These are phyloP conservation scores for Plantago rigida DNA, from an alignment of 305 asterid genomes.

Conservation along the genomic window DNA sequence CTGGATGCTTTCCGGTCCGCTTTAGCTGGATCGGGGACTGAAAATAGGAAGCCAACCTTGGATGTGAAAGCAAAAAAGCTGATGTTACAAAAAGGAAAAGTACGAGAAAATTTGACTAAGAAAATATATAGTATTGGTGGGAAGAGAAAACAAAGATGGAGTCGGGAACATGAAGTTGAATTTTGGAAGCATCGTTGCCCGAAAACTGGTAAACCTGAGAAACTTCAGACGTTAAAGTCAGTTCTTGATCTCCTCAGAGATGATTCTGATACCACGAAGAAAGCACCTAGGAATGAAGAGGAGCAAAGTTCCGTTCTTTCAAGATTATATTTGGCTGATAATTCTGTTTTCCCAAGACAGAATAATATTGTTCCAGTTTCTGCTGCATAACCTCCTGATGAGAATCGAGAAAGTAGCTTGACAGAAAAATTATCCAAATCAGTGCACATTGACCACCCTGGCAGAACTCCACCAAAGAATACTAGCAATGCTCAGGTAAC, in stretches of 20 bases:
- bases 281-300: constrained; percentile 39
- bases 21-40: constrained; percentile 64
- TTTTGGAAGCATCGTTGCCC: constrained; percentile 94
- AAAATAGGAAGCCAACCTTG: constrained; percentile 48
- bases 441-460: constrained; percentile 27
- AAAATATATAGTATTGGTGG: constrained; percentile 87
- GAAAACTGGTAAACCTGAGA: constrained; percentile 63
- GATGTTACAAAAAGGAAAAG: constrained; percentile 80
- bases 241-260: constrained; percentile 75
- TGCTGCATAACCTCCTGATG: constrained; percentile 32
- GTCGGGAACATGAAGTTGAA: constrained; percentile 92
- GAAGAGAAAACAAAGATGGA: constrained; percentile 78
- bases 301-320: constrained; percentile 62
- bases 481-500: constrained; percentile 23
- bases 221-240: constrained; percentile 66
- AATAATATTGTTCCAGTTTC: constrained; percentile 62
- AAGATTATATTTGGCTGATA: constrained; percentile 84
- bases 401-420: constrained; percentile 31
- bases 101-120: constrained; percentile 85
- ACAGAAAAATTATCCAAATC: constrained; percentile 29
- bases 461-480: constrained; percentile 30
- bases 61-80: constrained; percentile 72
- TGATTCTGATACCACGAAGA: constrained; percentile 35
- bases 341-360: constrained; percentile 80
- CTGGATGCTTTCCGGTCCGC: constrained; percentile 89